phyloP scores from a whole-genome alignment of 108 stramenopile species.

The Conticribra guillardii region DNA sequence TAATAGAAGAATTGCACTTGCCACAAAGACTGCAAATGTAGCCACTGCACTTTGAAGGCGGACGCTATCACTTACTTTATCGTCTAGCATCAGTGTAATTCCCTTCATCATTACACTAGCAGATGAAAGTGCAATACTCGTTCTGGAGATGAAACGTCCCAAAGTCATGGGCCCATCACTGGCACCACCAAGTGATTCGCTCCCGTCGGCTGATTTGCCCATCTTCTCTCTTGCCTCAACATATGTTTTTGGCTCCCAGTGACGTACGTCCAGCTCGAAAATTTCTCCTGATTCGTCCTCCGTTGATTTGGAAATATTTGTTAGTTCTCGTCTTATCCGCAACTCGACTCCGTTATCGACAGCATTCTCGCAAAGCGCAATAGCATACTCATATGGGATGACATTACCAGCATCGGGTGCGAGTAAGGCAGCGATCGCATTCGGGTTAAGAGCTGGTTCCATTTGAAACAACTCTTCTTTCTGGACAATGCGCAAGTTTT shows the following conservation, averaged over 20 bases:
- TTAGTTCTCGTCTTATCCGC: constrained; percentile 74
- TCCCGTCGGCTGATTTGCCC: constrained; percentile 49
- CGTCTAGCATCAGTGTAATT: constrained; percentile 38
- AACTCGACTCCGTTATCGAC: constrained; percentile 87
- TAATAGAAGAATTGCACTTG: constrained; percentile 21
- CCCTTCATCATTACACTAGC: constrained; percentile 31
- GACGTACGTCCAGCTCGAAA: constrained; percentile 49
- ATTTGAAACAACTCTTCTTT: constrained; percentile 61
- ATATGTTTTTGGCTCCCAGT: constrained; percentile 77
- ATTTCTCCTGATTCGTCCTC: constrained; percentile 4
- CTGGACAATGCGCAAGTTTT: constrained; percentile 69
- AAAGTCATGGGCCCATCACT: neutral
- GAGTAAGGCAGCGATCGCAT: constrained; percentile 73
- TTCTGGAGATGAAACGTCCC: constrained; percentile 13
- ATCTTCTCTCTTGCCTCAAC: constrained; percentile 47
- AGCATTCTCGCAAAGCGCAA: constrained; percentile 85
- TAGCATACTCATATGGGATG: constrained; percentile 84
- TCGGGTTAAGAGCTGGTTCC: constrained; percentile 69
- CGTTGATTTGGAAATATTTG: constrained; percentile 38
- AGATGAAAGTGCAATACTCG: constrained; percentile 33
- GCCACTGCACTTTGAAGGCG: constrained; percentile 30
- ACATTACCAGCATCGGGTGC: constrained; percentile 86
- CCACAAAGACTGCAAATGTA: constrained; percentile 31
- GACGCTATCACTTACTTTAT: constrained; percentile 17
- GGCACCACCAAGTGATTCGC: constrained; percentile 5